These are phyloP conservation scores for Cladosporium oxysporum DNA, from an alignment of 2,329 filamentous ascomycete species.

Conservation along the genomic window DNA sequence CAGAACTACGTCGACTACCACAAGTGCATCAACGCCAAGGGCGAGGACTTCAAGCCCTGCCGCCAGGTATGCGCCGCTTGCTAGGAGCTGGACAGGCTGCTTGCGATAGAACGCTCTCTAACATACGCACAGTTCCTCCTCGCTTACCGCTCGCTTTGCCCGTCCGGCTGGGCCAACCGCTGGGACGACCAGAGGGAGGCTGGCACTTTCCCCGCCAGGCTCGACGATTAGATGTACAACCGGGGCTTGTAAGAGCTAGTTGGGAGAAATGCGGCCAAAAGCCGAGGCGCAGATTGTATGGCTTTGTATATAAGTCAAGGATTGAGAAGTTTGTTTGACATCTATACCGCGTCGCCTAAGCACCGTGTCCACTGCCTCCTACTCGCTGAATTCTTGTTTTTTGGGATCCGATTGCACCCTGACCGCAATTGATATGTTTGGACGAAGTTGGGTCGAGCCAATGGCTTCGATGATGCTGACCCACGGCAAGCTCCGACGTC, in stretches of 20 bases:
- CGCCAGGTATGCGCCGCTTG: constrained; percentile 68
- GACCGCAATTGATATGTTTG: not conserved
- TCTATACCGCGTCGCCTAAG: not conserved
- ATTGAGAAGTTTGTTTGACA: constrained; percentile 14
- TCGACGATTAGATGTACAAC: constrained; percentile 46
- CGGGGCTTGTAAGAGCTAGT: constrained; percentile 15
- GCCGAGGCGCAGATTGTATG: constrained; percentile 6
- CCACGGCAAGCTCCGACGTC: constrained; percentile 3
- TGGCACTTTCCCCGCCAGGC: constrained; percentile 56
- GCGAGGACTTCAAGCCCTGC: constrained; percentile 97
- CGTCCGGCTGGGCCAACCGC: constrained; percentile 86
- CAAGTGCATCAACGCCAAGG: constrained; percentile 98
- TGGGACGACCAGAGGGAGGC: constrained; percentile 92
- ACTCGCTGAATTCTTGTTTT: not conserved
- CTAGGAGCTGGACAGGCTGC: not conserved
- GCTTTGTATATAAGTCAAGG: constrained; percentile 18
- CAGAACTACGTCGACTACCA: constrained; percentile 99
- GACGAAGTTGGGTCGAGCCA: not conserved
- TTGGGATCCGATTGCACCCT: not conserved
- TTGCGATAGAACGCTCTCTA: constrained; percentile 1
- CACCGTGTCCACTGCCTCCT: not conserved
- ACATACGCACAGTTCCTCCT: constrained; percentile 73
- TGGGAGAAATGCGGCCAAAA: constrained; percentile 6
- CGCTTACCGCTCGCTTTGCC: constrained; percentile 96
- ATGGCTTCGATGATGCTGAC: constrained; percentile 18